A percentile compares a stretch with the other conserved stretches of the same genome.
phyloP scores from a whole-genome alignment of 768 basidiomycete species.

The Glaciozyma antarctica region DNA sequence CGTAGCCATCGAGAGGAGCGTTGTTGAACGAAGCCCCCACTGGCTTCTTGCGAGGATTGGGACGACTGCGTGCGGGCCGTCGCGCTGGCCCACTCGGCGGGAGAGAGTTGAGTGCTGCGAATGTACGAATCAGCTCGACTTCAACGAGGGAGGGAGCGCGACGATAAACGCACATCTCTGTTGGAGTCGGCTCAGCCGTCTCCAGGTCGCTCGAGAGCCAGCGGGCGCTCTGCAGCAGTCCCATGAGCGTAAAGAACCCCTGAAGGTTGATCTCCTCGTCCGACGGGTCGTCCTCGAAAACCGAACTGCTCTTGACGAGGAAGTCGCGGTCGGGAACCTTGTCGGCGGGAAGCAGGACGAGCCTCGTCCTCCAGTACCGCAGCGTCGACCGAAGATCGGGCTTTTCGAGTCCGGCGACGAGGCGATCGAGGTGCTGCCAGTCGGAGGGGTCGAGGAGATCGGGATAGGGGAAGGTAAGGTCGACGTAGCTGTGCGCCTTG shows the following conservation, averaged over 20 bases:
- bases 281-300: slow-evolving; percentile 54
- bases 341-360: slow-evolving; percentile 78
- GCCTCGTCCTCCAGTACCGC: slow-evolving; percentile 87
- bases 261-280: slow-evolving; percentile 79
- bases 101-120: slow-evolving; percentile 16
- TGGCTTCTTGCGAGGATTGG: not conserved
- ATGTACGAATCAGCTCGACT: not conserved
- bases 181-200: slow-evolving; percentile 43
- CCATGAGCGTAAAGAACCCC: slow-evolving; percentile 84
- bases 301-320: slow-evolving; percentile 41
- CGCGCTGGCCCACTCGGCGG: slow-evolving; percentile 17
- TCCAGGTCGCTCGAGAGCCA: slow-evolving; percentile 55
- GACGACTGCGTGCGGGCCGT: slow-evolving; percentile 1
- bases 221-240: slow-evolving; percentile 71
- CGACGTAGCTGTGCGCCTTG: slow-evolving; percentile 4
- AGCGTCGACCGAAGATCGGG: slow-evolving; percentile 66
- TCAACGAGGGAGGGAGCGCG: not conserved
- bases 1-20: not conserved
- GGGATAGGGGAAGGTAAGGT: slow-evolving; percentile 27
- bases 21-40: too few relatives aligned
- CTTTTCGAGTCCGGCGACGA: slow-evolving; percentile 53
- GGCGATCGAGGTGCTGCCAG: slow-evolving; percentile 38
- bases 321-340: slow-evolving; percentile 48
- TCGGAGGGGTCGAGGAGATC: slow-evolving; percentile 33
- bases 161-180: not conserved